phyloP scores from a whole-genome alignment of 2,329 filamentous ascomycete genomes.

The Cladosporium sp. region DNA sequence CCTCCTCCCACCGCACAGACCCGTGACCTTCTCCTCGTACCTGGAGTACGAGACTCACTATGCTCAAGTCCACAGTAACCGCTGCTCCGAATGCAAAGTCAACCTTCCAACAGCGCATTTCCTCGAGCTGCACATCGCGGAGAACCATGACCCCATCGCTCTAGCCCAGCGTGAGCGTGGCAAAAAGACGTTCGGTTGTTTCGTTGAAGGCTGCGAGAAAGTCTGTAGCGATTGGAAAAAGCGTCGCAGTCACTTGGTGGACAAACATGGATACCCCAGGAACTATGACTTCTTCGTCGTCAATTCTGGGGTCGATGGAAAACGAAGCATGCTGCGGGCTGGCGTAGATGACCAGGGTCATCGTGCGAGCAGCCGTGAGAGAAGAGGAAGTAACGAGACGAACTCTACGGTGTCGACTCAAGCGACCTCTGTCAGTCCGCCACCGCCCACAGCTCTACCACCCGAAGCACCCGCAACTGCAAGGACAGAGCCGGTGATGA shows the following conservation, averaged over 20 bases:
- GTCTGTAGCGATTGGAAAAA: conserved; percentile 81
- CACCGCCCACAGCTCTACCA: neutral
- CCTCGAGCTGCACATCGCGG: conserved; percentile 78
- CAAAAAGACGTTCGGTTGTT: conserved; percentile 88
- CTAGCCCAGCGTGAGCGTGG: conserved; percentile 69
- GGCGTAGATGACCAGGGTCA: conserved; percentile 32
- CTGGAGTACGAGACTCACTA: conserved; percentile 87
- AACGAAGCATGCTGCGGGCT: conserved; percentile 71
- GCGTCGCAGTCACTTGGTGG: conserved; percentile 79
- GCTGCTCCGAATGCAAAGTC: conserved; percentile 76
- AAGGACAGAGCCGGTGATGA: neutral
- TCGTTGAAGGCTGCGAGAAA: conserved; percentile 81
- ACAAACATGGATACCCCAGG: conserved; percentile 85
- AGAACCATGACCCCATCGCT: conserved; percentile 80
- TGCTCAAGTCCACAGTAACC: conserved; percentile 70
- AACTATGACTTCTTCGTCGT: conserved; percentile 86
- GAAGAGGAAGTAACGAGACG: conserved; percentile 17
- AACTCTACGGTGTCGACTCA: conserved; percentile 20
- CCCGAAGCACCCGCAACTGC: neutral
- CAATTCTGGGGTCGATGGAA: conserved; percentile 81
- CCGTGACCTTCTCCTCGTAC: conserved; percentile 67
- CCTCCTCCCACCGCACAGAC: conserved; percentile 72
- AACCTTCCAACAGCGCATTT: conserved; percentile 86
- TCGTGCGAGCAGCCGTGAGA: conserved; percentile 28
- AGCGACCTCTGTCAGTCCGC: conserved; percentile 17